Conservation (phyloP, 768 basidiomycete genomes). For the Cystobasidium tubakii region DNA sequence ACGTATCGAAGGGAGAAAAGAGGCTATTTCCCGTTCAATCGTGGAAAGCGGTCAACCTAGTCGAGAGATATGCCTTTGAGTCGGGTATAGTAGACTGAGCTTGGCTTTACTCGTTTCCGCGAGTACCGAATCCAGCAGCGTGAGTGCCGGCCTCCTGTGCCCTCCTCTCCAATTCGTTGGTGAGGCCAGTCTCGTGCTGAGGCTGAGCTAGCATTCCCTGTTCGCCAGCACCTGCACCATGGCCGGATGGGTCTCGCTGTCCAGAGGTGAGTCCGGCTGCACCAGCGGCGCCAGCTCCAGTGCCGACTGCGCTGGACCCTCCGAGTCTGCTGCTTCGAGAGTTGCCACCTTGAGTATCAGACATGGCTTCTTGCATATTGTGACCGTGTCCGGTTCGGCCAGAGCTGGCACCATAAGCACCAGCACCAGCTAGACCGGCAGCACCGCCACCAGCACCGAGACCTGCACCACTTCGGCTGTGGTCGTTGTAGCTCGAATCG, state of each 20-base stretch:
- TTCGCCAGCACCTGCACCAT: neutral
- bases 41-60: no score
- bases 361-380: neutral
- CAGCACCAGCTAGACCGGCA: constrained; percentile 19
- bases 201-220: neutral
- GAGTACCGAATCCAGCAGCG: constrained; percentile 28
- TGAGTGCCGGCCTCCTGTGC: constrained; percentile 25
- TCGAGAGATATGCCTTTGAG: no score
- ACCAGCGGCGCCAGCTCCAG: neutral
- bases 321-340: neutral
- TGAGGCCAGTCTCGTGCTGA: constrained; percentile 11
- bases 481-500: constrained; percentile 12
- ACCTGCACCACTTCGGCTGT: constrained; percentile 13
- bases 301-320: neutral
- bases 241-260: neutral
- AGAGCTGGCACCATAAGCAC: neutral
- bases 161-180: constrained; percentile 16
- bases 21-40: no score
- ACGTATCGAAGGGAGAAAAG: no score
- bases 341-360: neutral
- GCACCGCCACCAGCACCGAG: constrained; percentile 14
- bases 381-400: neutral
- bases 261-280: neutral
- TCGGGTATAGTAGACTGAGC: neutral
- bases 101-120: neutral